Evolutionary conservation across 164 flowering plant genomes (phyloP).

Genomic region (Magnolia officinalis): DNA sequence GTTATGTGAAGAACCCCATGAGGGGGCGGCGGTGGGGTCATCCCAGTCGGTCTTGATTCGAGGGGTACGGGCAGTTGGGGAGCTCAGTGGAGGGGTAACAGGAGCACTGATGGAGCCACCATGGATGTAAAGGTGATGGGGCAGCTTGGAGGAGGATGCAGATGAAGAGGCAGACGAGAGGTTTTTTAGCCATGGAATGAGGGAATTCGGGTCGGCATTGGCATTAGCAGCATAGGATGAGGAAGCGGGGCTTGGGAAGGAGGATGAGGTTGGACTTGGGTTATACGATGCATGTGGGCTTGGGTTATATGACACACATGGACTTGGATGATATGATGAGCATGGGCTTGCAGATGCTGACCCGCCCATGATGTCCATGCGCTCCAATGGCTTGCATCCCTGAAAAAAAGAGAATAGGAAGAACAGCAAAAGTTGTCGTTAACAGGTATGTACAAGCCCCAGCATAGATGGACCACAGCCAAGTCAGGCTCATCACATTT

Average conservation of each 20-base stretch:
- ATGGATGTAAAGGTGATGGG: conserved; percentile 55
- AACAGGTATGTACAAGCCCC: no score
- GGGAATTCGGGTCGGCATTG: conserved; percentile 54
- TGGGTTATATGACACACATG: conserved; percentile 64
- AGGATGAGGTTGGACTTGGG: conserved; percentile 70
- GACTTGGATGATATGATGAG: conserved; percentile 30
- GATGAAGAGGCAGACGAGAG: conserved; percentile 65
- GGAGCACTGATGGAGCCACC: conserved; percentile 94
- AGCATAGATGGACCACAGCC: no score
- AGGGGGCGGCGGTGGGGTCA: conserved; percentile 31
- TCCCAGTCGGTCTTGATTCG: conserved; percentile 63
- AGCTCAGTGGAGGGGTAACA: conserved; percentile 87
- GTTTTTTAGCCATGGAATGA: conserved; percentile 95
- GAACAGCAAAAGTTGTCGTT: neutral
- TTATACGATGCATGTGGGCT: conserved; percentile 60
- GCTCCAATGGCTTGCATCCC: conserved; percentile 20
- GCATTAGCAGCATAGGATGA: conserved; percentile 37
- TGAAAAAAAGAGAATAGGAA: conserved; percentile 1
- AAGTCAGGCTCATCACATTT: no score
- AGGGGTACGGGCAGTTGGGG: conserved; percentile 76
- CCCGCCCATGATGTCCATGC: conserved; percentile 15
- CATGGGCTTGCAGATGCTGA: conserved; percentile 73
- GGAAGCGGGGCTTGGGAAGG: conserved; percentile 64
- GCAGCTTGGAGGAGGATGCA: conserved; percentile 55
- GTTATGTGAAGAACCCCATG: conserved; percentile 37